Conservation (phyloP, 2,329 filamentous ascomycete species). For the Leptographium wingfieldii region DNA sequence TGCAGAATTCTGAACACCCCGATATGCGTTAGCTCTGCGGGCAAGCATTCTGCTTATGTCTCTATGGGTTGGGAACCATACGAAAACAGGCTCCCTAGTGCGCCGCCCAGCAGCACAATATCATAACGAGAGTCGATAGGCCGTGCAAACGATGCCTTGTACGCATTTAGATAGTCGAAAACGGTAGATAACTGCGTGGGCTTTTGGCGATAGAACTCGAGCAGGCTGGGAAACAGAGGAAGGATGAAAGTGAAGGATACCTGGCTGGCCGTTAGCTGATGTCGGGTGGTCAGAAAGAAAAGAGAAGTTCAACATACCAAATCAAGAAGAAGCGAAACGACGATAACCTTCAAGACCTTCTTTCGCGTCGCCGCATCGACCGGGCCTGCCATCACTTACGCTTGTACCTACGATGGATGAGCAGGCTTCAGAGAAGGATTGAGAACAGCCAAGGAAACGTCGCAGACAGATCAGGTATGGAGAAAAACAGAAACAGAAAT, state of each 20-base stretch:
- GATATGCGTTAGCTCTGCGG: background rate
- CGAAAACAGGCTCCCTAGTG: slow-evolving; percentile 83
- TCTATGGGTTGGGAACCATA: slow-evolving; percentile 18
- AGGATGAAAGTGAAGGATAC: slow-evolving; percentile 98
- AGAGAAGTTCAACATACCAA: slow-evolving; percentile 44
- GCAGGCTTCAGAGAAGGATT: background rate
- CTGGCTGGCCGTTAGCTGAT: slow-evolving; percentile 31
- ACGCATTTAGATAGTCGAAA: slow-evolving; percentile 74
- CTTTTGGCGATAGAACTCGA: slow-evolving; percentile 77
- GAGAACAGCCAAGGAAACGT: background rate
- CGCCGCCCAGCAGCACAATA: slow-evolving; percentile 87
- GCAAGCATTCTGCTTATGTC: background rate
- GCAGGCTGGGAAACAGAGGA: slow-evolving; percentile 84
- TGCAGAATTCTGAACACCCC: slow-evolving; percentile 52
- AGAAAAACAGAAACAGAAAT: background rate
- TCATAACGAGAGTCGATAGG: slow-evolving; percentile 96
- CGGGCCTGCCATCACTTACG: slow-evolving; percentile 23
- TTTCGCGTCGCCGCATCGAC: slow-evolving; percentile 51
- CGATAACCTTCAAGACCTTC: slow-evolving; percentile 74
- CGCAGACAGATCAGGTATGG: background rate
- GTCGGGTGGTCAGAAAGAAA: background rate
- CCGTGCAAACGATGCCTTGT: slow-evolving; percentile 84
- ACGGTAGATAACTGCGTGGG: slow-evolving; percentile 65
- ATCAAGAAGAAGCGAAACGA: slow-evolving; percentile 80
- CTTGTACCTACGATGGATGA: background rate